Base-by-base conservation (phyloP, 495 filamentous ascomycete species). In the Cercophora samala region DNA sequence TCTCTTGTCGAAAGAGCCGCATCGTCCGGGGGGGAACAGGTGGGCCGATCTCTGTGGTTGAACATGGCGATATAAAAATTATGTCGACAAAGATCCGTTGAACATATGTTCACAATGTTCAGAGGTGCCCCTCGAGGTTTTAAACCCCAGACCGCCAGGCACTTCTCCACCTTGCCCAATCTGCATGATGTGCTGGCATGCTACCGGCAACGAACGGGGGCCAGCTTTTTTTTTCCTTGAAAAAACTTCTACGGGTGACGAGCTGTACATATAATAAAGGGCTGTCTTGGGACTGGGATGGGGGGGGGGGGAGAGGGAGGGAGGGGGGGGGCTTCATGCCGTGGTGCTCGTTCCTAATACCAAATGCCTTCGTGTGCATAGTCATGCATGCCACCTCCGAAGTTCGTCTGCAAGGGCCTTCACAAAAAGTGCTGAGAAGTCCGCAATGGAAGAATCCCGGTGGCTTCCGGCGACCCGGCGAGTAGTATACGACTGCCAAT, bases 121-220 rank as follows among this genome's bases (percentile, higher is more conserved):
- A 18, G 53, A 23, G 53, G 22, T 46, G 29, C 1, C 37, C 37
- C 19, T 19, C 11, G 24, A 55, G 56, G 58, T 21, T 71, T 75
- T 74, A 74, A 73, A 74, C 72, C 63, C 66, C 68, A 32, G 24
- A 32, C 60, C 61, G 51, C 68, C 68, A 60, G 66, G 62, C 64
- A 26, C 63, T 68, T 69, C 73, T 77, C 74, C 73, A 72, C 74
- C 67, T 70, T 54, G 60, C 72, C 66, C 75, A 77, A 72, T 63
- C 75, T 78, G 76, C 76, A 78, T 69, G 76, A 77, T 78, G 76
- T 73, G 75, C 72, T 78, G 76, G 76, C 76, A 62, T 25, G 32
- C 60, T 62, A 78, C 25, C 64, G 72, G 69, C 64, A 71, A 59
- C 60, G 69, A 6, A 61, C 60, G 69, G 66, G 64, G 67, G 71